Evolutionary conservation across 1,284 basidiomycete species (phyloP).

Genomic region (Lentinula novae-zelandiae): DNA sequence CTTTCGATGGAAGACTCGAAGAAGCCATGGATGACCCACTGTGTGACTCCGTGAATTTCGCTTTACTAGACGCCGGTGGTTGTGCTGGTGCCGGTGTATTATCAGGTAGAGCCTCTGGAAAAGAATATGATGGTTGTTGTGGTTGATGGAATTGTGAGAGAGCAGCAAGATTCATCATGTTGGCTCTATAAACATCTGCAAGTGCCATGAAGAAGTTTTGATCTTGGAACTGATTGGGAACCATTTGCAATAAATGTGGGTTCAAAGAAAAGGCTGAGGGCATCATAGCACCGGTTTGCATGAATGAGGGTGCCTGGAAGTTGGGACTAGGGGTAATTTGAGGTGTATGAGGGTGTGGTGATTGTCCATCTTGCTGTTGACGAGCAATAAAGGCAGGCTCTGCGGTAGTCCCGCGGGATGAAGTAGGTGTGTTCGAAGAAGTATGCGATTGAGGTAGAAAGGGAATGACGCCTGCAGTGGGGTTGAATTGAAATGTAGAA

Average conservation of each 20-base stretch:
- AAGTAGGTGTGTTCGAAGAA: not conserved
- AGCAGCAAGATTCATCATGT: not conserved
- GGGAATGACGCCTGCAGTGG: not conserved
- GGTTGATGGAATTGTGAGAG: not conserved
- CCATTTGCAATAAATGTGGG: not conserved
- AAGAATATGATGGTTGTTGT: not conserved
- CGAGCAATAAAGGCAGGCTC: not conserved
- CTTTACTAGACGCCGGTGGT: not conserved
- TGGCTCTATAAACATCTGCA: conserved; percentile 3
- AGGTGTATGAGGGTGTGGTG: not conserved
- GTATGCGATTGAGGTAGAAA: not conserved
- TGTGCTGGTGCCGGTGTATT: not conserved
- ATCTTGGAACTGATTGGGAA: not conserved
- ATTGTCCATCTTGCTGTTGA: not conserved
- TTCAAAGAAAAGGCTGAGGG: not conserved
- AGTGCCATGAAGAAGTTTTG: conserved; percentile 5
- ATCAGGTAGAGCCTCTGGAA: not conserved
- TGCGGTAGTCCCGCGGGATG: not conserved
- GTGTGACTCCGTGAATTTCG: not conserved
- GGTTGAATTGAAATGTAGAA: not conserved
- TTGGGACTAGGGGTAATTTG: not conserved
- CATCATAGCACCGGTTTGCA: not conserved
- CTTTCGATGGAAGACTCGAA: not conserved
- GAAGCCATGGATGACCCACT: not conserved
- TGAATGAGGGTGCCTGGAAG: not conserved